These are phyloP conservation scores for Bremia lactucae DNA, from an alignment of 352 stramenopile genomes.

Conservation along the genomic window DNA sequence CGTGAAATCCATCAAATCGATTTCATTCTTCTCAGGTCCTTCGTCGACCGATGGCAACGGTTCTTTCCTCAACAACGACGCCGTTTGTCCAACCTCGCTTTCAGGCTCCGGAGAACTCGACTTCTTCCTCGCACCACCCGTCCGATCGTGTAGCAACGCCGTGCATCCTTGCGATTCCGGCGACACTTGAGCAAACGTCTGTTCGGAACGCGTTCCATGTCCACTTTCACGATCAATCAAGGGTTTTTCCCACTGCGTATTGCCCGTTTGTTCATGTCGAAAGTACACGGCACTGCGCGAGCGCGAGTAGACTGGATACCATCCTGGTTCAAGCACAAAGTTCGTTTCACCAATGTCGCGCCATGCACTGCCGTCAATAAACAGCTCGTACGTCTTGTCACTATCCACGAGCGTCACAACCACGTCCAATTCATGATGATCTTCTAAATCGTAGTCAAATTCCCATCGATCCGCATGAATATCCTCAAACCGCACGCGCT, in stretches of 20 bases:
- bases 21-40: constrained; percentile 19
- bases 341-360: constrained; percentile 65
- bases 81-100: constrained; percentile 12
- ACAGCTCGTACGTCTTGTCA: constrained; percentile 60
- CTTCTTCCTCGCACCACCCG: constrained; percentile 12
- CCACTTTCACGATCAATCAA: constrained; percentile 41
- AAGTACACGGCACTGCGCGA: constrained; percentile 68
- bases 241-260: constrained; percentile 71
- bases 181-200: constrained; percentile 25
- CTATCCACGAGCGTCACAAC: constrained; percentile 56
- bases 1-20: constrained; percentile 58
- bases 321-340: constrained; percentile 68
- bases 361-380: constrained; percentile 68
- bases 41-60: constrained; percentile 24
- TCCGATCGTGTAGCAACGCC: constrained; percentile 19
- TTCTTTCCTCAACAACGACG: constrained; percentile 19
- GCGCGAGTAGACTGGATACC: constrained; percentile 71
- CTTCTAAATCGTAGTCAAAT: constrained; percentile 60
- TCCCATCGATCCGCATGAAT: constrained; percentile 59
- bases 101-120: constrained; percentile 15
- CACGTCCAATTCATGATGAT: constrained; percentile 58
- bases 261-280: constrained; percentile 44
- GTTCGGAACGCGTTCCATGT: constrained; percentile 21
- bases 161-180: constrained; percentile 20
- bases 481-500: constrained; percentile 47